Conservation (phyloP, 495 filamentous ascomycete species). For the Copromyces sp. region DNA sequence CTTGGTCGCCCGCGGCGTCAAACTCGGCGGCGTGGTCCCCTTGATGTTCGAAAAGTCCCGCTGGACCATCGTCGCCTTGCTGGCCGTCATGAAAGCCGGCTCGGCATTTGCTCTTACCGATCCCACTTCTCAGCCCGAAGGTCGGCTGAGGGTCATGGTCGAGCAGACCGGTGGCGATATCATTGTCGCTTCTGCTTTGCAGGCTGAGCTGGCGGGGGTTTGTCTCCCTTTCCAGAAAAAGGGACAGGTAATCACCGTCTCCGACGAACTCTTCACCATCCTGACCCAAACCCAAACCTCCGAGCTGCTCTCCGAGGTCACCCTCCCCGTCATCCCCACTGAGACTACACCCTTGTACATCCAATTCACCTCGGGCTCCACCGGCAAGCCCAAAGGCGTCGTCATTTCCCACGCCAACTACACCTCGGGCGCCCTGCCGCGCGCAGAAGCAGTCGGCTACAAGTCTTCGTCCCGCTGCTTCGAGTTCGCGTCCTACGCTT, state of each 20-base stretch:
- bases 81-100: slow-evolving; percentile 47
- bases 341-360: slow-evolving; percentile 27
- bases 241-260: slow-evolving; percentile 15
- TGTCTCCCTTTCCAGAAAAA: slow-evolving; percentile 14
- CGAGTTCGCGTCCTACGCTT: slow-evolving; percentile 43
- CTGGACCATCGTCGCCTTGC: slow-evolving; percentile 40
- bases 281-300: no score
- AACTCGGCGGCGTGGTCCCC: slow-evolving; percentile 36
- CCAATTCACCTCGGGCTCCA: slow-evolving; percentile 40
- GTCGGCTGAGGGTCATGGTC: slow-evolving; percentile 44
- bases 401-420: slow-evolving; percentile 33
- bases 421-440: slow-evolving; percentile 31
- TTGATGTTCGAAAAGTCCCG: slow-evolving; percentile 48
- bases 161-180: slow-evolving; percentile 37
- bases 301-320: no score
- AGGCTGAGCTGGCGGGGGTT: slow-evolving; percentile 19
- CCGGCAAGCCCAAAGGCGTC: slow-evolving; percentile 38
- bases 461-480: slow-evolving; percentile 29
- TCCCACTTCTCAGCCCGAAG: slow-evolving; percentile 32
- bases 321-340: slow-evolving; percentile 18
- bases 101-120: slow-evolving; percentile 33
- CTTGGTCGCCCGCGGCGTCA: slow-evolving; percentile 32
- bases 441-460: slow-evolving; percentile 30
- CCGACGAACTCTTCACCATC: not conserved
- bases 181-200: slow-evolving; percentile 42